A percentile compares a stretch with the other conserved stretches of the same genome.
Conservation (phyloP, 345 rosid genomes). For the Corymbia maculata region DNA sequence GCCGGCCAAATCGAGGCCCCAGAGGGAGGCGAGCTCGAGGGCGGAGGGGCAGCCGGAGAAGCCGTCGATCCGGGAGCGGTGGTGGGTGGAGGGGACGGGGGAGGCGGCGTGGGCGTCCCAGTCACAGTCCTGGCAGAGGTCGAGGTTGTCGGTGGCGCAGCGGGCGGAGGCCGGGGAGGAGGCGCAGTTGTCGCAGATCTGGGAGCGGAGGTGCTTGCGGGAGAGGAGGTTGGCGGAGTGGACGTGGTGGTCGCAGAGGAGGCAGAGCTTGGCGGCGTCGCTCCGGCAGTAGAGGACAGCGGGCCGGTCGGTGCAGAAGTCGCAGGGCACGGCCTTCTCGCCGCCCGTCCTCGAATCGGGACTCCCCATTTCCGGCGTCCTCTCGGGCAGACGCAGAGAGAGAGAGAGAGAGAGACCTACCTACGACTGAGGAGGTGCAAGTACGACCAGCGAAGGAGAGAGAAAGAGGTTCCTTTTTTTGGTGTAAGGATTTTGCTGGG, state of each 20-base stretch:
- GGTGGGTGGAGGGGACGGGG: background rate
- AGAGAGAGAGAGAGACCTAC: background rate
- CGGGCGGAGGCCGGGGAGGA: constrained; percentile 33
- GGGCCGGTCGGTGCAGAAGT: constrained; percentile 56
- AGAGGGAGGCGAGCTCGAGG: constrained; percentile 8
- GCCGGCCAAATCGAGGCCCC: constrained; percentile 11
- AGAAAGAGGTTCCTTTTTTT: background rate
- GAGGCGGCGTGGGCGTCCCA: constrained; percentile 18
- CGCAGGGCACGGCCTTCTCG: constrained; percentile 27
- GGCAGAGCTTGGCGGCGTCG: constrained; percentile 80
- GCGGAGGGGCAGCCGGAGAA: constrained; percentile 29
- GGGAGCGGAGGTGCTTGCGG: constrained; percentile 74
- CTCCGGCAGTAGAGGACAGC: constrained; percentile 83
- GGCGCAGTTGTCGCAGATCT: constrained; percentile 76
- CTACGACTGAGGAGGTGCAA: background rate
- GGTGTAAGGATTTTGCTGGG: background rate
- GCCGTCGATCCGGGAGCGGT: constrained; percentile 8
- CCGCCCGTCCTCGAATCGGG: background rate
- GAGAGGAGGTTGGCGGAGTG: constrained; percentile 88
- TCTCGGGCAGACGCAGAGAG: background rate
- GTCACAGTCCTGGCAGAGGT: constrained; percentile 26
- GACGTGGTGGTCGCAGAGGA: constrained; percentile 83
- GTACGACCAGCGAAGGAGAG: background rate
- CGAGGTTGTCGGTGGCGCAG: constrained; percentile 15
- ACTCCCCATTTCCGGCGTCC: background rate